phyloP scores from a whole-genome alignment of 805 yeast genomes.

The Schwanniomyces pseudopolymorphus region DNA sequence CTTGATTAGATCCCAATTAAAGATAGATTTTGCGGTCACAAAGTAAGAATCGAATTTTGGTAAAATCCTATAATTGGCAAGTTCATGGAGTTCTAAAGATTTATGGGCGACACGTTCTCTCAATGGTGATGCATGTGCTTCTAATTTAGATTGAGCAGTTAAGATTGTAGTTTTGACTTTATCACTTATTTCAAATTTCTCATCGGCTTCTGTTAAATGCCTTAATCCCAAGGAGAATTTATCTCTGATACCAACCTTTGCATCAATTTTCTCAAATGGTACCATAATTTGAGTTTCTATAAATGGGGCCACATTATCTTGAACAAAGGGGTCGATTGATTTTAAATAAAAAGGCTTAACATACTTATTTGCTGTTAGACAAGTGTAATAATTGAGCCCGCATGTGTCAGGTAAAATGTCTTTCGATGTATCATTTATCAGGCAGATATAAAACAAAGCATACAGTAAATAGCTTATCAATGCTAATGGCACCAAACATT shows the following conservation, averaged over 20 bases:
- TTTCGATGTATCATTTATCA: conserved; percentile 1
- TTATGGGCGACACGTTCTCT: neutral
- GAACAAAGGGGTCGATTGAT: conserved; percentile 3
- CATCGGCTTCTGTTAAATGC: neutral
- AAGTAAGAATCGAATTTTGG: neutral
- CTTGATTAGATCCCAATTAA: neutral
- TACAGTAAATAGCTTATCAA: conserved; percentile 7
- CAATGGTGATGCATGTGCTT: neutral
- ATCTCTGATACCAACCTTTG: neutral
- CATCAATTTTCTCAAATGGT: neutral
- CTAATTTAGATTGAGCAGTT: neutral
- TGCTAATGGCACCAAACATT: conserved; percentile 7
- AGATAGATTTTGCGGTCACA: neutral
- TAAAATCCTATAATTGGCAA: neutral
- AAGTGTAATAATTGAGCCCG: conserved; percentile 4
- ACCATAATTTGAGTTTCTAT: conserved; percentile 1
- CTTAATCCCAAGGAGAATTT: neutral
- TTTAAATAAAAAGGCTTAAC: conserved; percentile 1
- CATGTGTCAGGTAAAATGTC: neutral
- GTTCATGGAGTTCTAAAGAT: neutral
- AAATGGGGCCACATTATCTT: conserved; percentile 1
- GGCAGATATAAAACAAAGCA: conserved; percentile 5
- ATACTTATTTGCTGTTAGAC: conserved; percentile 1
- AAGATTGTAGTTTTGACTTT: neutral
- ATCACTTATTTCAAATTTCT: neutral